Evolutionary conservation across 257 asterid species (phyloP).

Genomic region (Solanum ossicruentum): DNA sequence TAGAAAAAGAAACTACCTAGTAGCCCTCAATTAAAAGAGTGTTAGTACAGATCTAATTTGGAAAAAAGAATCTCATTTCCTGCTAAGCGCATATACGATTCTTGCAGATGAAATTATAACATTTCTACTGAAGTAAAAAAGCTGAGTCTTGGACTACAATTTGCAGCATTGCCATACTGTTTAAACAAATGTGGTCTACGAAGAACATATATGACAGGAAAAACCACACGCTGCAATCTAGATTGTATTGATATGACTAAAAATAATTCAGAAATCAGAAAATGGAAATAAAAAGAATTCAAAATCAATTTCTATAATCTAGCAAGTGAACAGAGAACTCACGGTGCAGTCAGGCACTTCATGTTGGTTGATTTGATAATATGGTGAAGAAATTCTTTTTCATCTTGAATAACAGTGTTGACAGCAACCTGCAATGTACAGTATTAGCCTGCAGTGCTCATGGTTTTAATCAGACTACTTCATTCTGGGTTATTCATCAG

Average conservation of each 20-base stretch:
- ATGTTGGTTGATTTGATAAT: conserved; percentile 94
- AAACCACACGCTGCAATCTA: neutral
- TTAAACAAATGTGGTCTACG: neutral
- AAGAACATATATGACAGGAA: neutral
- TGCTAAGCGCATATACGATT: neutral
- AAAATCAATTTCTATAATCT: neutral
- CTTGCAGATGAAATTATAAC: neutral
- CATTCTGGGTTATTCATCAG: neutral
- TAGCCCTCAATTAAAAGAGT: neutral
- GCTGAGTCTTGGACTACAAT: neutral
- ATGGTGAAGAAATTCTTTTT: conserved; percentile 89
- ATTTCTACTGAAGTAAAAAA: neutral
- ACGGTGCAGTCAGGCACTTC: conserved; percentile 91
- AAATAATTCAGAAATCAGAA: neutral
- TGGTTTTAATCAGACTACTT: neutral
- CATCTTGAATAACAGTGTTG: conserved; percentile 73
- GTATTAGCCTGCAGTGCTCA: neutral
- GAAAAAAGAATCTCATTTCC: neutral
- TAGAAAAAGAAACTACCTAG: neutral
- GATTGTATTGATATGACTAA: neutral
- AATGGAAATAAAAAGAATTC: neutral
- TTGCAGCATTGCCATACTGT: neutral
- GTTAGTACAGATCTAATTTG: neutral
- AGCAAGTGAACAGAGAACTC: conserved; percentile 18
- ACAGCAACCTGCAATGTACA: conserved; percentile 76